These are phyloP conservation scores for Pisolithus albus DNA, from an alignment of 768 basidiomycete species.

Conservation along the genomic window DNA sequence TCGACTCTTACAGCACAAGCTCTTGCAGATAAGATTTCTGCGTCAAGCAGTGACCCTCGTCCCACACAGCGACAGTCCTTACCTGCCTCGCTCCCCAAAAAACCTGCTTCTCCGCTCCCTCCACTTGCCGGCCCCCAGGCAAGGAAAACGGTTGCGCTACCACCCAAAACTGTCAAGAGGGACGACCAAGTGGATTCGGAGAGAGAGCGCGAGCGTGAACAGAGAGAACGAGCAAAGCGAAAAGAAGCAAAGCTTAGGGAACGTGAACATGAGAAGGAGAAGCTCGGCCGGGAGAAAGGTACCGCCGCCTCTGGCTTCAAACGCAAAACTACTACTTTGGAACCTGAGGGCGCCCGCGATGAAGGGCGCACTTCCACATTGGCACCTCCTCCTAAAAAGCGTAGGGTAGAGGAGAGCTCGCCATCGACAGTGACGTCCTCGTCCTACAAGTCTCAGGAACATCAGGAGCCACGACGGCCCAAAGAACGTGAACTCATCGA, in stretches of 20 bases:
- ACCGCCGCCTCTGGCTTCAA: slow-evolving; percentile 23
- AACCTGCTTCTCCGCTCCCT: slow-evolving; percentile 25
- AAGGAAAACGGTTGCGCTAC: slow-evolving; percentile 23
- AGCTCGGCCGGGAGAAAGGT: slow-evolving; percentile 16
- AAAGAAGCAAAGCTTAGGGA: slow-evolving; percentile 15
- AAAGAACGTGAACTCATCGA: slow-evolving; percentile 32
- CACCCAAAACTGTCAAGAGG: slow-evolving; percentile 14
- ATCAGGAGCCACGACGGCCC: slow-evolving; percentile 24
- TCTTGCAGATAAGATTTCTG: slow-evolving; percentile 16
- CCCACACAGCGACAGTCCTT: slow-evolving; percentile 18
- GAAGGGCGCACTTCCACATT: slow-evolving; percentile 9
- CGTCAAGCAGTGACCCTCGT: slow-evolving; percentile 22
- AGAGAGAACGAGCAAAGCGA: slow-evolving; percentile 21
- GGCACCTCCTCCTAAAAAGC: slow-evolving; percentile 31
- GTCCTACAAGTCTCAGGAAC: slow-evolving; percentile 17
- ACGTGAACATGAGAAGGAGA: slow-evolving; percentile 16
- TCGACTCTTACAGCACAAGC: slow-evolving; percentile 11
- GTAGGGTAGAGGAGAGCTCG: slow-evolving; percentile 35
- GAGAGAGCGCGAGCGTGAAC: slow-evolving; percentile 16
- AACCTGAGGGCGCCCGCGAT: slow-evolving; percentile 26
- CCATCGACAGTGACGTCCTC: slow-evolving; percentile 7
- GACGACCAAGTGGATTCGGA: slow-evolving; percentile 24
- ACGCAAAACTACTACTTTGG: slow-evolving; percentile 33
- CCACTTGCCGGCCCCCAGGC: slow-evolving; percentile 21
- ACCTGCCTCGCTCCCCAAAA: slow-evolving; percentile 28